Conservation (phyloP, 1,284 basidiomycete genomes). For the Tilletia caries region DNA sequence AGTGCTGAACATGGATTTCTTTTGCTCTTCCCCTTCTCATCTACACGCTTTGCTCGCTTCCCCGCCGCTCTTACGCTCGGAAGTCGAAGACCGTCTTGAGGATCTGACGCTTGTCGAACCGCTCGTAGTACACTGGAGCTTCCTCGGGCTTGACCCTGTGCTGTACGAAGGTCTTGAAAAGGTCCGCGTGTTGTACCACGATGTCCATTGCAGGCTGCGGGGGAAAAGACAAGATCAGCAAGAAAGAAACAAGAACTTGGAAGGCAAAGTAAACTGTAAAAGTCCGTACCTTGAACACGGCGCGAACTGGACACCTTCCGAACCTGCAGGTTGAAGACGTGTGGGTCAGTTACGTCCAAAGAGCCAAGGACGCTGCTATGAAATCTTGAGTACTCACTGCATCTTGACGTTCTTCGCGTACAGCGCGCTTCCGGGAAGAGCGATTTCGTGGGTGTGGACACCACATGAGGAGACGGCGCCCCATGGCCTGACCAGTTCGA, state of each 20-base stretch:
- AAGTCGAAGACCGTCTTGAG: constrained; percentile 23
- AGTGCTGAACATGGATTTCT: too few species aligned
- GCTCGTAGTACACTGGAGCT: constrained; percentile 46
- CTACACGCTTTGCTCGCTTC: too few species aligned
- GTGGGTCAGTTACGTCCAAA: neutral
- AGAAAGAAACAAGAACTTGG: neutral
- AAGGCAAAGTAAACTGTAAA: neutral
- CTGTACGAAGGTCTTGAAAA: constrained; percentile 48
- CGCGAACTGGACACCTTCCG: constrained; percentile 71
- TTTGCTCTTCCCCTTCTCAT: too few species aligned
- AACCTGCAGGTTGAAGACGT: constrained; percentile 65
- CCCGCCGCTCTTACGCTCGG: neutral
- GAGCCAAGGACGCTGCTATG: neutral
- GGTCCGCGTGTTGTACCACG: constrained; percentile 36
- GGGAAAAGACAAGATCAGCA: neutral
- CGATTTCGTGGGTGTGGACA: constrained; percentile 57
- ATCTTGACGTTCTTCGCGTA: constrained; percentile 58
- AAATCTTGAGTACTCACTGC: neutral
- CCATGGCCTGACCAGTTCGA: constrained; percentile 73
- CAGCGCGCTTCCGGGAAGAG: constrained; percentile 58
- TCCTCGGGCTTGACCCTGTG: constrained; percentile 40
- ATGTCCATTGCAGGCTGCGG: constrained; percentile 37
- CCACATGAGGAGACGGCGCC: constrained; percentile 77
- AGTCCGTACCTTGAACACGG: constrained; percentile 35
- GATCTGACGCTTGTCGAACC: constrained; percentile 37